These are phyloP conservation scores for Kodamaea lidongshanica DNA, from an alignment of 805 yeast genomes.

Conservation along the genomic window DNA sequence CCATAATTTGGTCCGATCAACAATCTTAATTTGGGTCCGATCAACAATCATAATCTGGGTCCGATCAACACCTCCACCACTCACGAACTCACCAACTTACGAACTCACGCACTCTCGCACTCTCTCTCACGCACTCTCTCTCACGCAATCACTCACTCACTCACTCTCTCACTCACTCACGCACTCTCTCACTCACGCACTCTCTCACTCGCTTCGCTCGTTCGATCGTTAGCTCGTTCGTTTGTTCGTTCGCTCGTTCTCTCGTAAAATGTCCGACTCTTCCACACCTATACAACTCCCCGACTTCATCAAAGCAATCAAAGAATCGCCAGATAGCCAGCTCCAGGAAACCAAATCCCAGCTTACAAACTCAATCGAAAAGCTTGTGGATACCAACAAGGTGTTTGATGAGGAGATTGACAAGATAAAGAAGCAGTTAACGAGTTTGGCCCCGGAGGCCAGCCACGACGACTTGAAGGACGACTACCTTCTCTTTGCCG, in stretches of 20 bases:
- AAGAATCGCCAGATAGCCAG: conserved; percentile 44
- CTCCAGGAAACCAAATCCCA: conserved; percentile 11
- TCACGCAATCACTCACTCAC: too few relatives aligned
- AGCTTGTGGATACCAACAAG: conserved; percentile 47
- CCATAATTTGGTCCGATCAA: too few relatives aligned
- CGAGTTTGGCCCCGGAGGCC: conserved; percentile 12
- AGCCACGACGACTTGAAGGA: conserved; percentile 27
- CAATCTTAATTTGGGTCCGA: too few relatives aligned
- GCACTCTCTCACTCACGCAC: too few relatives aligned
- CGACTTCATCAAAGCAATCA: conserved; percentile 49
- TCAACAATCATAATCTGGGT: too few relatives aligned
- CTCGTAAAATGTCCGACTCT: conserved; percentile 5
- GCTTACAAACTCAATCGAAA: conserved; percentile 33
- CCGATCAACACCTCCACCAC: too few relatives aligned
- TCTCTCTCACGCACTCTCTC: too few relatives aligned
- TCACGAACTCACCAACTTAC: too few relatives aligned
- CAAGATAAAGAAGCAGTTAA: conserved; percentile 7
- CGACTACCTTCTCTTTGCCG: conserved; percentile 47
- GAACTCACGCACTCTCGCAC: too few relatives aligned
- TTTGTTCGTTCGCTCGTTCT: neutral
- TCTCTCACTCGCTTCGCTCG: too few relatives aligned
- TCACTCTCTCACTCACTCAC: too few relatives aligned
- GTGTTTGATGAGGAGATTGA: conserved; percentile 40
- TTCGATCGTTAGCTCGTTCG: too few relatives aligned
- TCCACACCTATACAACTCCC: conserved; percentile 7